Conservation (phyloP, 2,329 filamentous ascomycete species). For the Fusarium veterinarium region DNA sequence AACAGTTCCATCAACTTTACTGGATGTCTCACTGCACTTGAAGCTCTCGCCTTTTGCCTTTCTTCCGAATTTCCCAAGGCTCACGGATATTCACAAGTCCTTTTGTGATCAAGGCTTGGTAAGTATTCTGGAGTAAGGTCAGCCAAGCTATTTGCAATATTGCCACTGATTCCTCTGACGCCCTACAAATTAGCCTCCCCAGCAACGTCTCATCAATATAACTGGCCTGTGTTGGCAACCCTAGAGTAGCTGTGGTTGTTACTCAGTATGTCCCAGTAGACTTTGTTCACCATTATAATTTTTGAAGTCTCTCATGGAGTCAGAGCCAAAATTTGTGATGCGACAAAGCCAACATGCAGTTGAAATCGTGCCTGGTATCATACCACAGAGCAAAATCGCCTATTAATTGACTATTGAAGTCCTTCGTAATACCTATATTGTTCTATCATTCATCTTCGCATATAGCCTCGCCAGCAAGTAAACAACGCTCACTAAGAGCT, state of each 20-base stretch:
- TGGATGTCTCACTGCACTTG: neutral
- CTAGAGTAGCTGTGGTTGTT: neutral
- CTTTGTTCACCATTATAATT: too few species aligned
- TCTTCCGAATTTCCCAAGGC: neutral
- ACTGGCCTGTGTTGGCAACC: neutral
- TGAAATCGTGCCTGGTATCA: neutral
- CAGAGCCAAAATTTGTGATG: neutral
- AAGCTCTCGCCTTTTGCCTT: neutral
- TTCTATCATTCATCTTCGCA: accelerated
- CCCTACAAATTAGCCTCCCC: neutral
- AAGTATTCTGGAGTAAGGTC: neutral
- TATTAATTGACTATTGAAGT: neutral
- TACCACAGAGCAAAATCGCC: neutral
- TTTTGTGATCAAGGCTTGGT: neutral
- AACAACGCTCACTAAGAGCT: neutral
- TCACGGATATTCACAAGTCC: neutral
- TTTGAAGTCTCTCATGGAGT: neutral
- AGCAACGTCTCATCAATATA: neutral
- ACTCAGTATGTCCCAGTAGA: neutral
- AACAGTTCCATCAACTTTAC: too few species aligned
- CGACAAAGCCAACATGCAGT: neutral
- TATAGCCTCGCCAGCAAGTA: too few species aligned
- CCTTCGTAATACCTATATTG: neutral
- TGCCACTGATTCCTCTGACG: neutral
- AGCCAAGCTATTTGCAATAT: neutral